Evolutionary conservation across 2,329 filamentous ascomycete genomes (phyloP).

Genomic region (Venturia pyrina): DNA sequence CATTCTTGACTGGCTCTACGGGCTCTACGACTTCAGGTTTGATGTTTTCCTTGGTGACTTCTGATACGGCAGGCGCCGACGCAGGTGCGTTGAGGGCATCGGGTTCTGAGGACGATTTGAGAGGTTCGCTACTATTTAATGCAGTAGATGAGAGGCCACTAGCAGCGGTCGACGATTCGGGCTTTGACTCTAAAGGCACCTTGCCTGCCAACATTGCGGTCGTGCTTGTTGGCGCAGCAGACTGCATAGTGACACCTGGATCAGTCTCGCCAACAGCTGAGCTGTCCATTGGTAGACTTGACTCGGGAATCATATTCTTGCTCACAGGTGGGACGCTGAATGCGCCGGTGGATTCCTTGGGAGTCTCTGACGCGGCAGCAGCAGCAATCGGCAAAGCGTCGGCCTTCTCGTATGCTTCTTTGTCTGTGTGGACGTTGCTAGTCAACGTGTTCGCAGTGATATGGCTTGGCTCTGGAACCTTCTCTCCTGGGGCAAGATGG

Average conservation of each 20-base stretch:
- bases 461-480: slow-evolving; percentile 56
- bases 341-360: slow-evolving; percentile 22
- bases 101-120: slow-evolving; percentile 22
- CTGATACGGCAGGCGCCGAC: slow-evolving; percentile 19
- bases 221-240: slow-evolving; percentile 25
- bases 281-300: slow-evolving; percentile 60
- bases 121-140: slow-evolving; percentile 12
- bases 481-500: slow-evolving; percentile 67
- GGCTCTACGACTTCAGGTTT: neutral
- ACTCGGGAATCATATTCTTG: slow-evolving; percentile 67
- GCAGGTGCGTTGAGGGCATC: slow-evolving; percentile 29
- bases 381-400: slow-evolving; percentile 33
- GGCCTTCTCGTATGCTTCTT: slow-evolving; percentile 58
- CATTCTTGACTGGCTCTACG: slow-evolving; percentile 24
- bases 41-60: slow-evolving; percentile 16
- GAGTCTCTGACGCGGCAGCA: slow-evolving; percentile 18
- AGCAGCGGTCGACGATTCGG: neutral
- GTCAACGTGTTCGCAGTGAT: slow-evolving; percentile 62
- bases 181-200: slow-evolving; percentile 33
- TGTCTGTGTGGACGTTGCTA: slow-evolving; percentile 55
- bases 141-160: slow-evolving; percentile 9
- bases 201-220: slow-evolving; percentile 36
- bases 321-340: slow-evolving; percentile 40
- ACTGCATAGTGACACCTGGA: slow-evolving; percentile 24
- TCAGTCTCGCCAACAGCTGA: slow-evolving; percentile 26